phyloP scores from a whole-genome alignment of 2,329 filamentous ascomycete genomes.

The Diplodia seriata region DNA sequence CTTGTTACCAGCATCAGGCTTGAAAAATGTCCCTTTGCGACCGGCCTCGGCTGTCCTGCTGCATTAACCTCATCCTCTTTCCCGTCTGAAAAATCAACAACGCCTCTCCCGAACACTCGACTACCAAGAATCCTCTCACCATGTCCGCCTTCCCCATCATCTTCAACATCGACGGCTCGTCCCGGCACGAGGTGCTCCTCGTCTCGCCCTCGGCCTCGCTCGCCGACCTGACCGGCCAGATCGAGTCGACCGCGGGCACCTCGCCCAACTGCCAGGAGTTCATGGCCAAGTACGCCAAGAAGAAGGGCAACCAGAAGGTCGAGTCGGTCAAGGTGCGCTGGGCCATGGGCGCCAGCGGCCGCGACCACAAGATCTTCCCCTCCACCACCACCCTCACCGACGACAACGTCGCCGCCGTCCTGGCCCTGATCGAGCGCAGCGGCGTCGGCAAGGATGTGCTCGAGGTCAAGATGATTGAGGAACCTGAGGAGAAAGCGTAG shows the following conservation, averaged over 20 bases:
- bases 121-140: not conserved
- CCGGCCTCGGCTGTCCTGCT: not conserved
- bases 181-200: conserved; percentile 44
- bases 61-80: not conserved
- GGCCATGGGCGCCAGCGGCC: conserved; percentile 38
- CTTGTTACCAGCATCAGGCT: conserved; percentile 4
- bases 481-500: conserved; percentile 35
- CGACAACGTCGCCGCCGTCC: conserved; percentile 43
- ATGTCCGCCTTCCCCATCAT: conserved; percentile 40
- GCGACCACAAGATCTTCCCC: conserved; percentile 45
- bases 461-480: conserved; percentile 40
- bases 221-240: conserved; percentile 32
- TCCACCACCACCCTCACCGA: conserved; percentile 45
- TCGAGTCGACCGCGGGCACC: conserved; percentile 33
- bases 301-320: conserved; percentile 40
- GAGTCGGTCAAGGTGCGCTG: conserved; percentile 44
- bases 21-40: not conserved
- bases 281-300: conserved; percentile 47
- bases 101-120: not conserved
- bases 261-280: conserved; percentile 47
- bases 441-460: conserved; percentile 46
- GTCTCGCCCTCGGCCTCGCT: conserved; percentile 32
- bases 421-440: conserved; percentile 42
- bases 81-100: not conserved
- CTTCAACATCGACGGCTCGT: conserved; percentile 46